Evolutionary conservation across 352 stramenopile species (phyloP).

Genomic region (Phytophthora aleatoria): DNA sequence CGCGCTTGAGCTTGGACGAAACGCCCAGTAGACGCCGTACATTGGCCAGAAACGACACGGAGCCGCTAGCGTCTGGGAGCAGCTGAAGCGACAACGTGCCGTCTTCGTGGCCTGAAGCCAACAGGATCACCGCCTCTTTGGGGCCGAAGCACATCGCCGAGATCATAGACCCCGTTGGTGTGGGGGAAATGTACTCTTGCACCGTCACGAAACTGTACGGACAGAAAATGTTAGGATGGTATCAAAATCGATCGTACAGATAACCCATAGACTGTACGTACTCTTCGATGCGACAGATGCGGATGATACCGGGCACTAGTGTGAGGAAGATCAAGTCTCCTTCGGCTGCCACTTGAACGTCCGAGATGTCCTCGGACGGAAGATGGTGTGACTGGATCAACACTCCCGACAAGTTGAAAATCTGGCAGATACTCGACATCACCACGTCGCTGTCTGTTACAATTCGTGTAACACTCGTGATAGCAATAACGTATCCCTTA

Average conservation of each 20-base stretch:
- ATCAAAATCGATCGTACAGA: background rate
- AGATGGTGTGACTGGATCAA: conserved; percentile 56
- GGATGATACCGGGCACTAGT: conserved; percentile 45
- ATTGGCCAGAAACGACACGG: conserved; percentile 75
- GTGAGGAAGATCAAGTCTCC: conserved; percentile 79
- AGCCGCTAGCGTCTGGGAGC: conserved; percentile 81
- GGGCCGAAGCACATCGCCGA: conserved; percentile 73
- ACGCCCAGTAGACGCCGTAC: conserved; percentile 77
- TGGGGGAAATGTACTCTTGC: conserved; percentile 67
- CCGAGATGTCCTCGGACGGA: conserved; percentile 46
- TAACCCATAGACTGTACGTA: conserved; percentile 39
- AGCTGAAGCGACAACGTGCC: conserved; percentile 79
- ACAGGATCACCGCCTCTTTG: conserved; percentile 77
- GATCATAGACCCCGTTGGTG: conserved; percentile 44
- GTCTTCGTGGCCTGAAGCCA: conserved; percentile 69
- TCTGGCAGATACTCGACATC: conserved; percentile 50
- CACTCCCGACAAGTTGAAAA: conserved; percentile 75
- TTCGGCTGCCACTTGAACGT: conserved; percentile 67
- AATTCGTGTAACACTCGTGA: conserved; percentile 32
- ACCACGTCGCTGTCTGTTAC: background rate
- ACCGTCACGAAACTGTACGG: conserved; percentile 61
- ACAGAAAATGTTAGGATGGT: background rate
- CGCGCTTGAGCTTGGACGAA: conserved; percentile 84
- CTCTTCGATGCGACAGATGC: conserved; percentile 83
- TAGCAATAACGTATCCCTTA: conserved; percentile 68